Evolutionary conservation across 2,329 filamentous ascomycete species (phyloP).

Genomic region (Penicillium expansum): DNA sequence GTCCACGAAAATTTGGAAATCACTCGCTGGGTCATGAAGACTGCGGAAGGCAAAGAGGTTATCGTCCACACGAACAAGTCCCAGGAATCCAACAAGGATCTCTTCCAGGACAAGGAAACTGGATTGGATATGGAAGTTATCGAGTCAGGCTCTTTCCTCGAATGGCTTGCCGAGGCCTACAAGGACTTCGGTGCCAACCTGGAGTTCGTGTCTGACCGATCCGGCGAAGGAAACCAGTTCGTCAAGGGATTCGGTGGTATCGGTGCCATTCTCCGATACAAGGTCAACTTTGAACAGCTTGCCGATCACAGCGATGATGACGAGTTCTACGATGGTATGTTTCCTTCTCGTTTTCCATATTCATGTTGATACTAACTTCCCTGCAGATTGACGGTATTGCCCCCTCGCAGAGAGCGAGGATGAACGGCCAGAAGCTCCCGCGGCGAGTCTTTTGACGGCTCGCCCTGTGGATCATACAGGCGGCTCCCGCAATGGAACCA

Average conservation of each 20-base stretch:
- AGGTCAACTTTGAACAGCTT: constrained; percentile 99
- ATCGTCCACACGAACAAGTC: constrained; percentile 85
- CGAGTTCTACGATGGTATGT: constrained; percentile 80
- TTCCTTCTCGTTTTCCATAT: not conserved
- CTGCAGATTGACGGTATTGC: constrained; percentile 80
- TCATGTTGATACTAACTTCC: constrained; percentile 11
- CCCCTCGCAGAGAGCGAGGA: constrained; percentile 87
- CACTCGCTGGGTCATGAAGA: constrained; percentile 86
- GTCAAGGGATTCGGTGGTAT: constrained; percentile 99
- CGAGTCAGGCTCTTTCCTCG: constrained; percentile 87
- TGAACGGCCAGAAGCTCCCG: constrained; percentile 61
- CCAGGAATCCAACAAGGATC: constrained; percentile 74
- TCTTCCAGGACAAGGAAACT: constrained; percentile 93
- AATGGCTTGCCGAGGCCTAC: constrained; percentile 98
- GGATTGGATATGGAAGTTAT: constrained; percentile 96
- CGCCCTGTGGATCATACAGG: constrained; percentile 42
- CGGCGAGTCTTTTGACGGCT: constrained; percentile 56
- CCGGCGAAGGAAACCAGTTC: constrained; percentile 98
- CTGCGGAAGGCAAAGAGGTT: constrained; percentile 67
- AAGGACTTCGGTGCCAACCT: constrained; percentile 94
- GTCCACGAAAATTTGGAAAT: constrained; percentile 97
- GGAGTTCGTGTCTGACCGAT: constrained; percentile 96
- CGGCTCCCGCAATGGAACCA: constrained; percentile 34
- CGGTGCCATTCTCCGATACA: constrained; percentile 95
- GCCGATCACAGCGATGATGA: constrained; percentile 86